Evolutionary conservation across 352 stramenopile species (phyloP), one percentile per base, ranked within the genome.

Genomic region (Phytophthora europaea): DNA sequence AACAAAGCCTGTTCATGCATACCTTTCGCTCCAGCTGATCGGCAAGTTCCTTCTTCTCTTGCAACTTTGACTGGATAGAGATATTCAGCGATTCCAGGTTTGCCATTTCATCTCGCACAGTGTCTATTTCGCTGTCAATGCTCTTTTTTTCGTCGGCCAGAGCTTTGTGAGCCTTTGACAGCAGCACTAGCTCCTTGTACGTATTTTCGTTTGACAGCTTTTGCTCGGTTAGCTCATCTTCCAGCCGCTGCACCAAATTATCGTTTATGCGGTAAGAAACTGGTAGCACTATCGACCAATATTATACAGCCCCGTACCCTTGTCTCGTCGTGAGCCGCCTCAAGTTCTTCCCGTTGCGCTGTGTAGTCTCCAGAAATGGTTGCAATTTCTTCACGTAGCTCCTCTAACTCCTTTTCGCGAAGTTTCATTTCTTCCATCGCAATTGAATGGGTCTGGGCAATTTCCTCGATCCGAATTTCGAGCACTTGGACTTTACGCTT

Each of bases 161-260:
- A 23, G 77, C 78, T 72, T 94, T 93, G 70, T 96, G 86, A 2
- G 86, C 89, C 60, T 96, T 96, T 7, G 87, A 87, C 6, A 96
- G 61, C 53, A 96, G 51, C 5, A 96, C 86, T 1, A 96, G 75
- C 64, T 96, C 86, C 55, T 92, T 94, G 73, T 92, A 96, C 22
- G 85, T 90, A 45, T 75, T 85, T 40, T 94, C 87, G 38, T 87
- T 83, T 18, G 85, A 81, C 10, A 82, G 61, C 0, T 83, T 81
- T 40, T 90, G 78, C 28, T 93, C 85, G 26, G 82, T 77, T 16
- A 93, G 40, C 50, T 93, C 80, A n/a, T 83, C 73, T 67, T 91
- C 79, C 23, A 94, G 54, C 64, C 75, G 77, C 87, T 95, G 54
- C 36, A 50, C 57, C 61, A 18, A 55, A 31, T 8, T 6, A 47